Conservation (phyloP, 106 monocot genomes). For the Dendrobium officinale region DNA sequence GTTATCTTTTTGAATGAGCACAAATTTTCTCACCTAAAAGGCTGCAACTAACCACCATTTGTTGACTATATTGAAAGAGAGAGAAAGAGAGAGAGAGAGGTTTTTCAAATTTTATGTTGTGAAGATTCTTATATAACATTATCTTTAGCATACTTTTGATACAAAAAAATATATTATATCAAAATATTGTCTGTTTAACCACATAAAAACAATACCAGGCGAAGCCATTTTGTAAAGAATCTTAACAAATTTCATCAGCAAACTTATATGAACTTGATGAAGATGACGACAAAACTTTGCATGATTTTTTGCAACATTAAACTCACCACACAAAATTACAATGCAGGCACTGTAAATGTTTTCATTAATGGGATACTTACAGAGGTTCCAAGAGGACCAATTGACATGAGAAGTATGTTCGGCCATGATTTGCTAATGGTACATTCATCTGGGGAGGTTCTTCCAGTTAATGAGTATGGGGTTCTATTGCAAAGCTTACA, state of each 20-base stretch:
- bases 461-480: conserved; percentile 71
- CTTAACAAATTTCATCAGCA: background rate
- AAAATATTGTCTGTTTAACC: too few relatives aligned
- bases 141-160: too few relatives aligned
- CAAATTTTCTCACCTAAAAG: too few relatives aligned
- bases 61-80: too few relatives aligned
- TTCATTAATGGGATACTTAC: conserved; percentile 78
- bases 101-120: too few relatives aligned
- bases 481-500: conserved; percentile 64
- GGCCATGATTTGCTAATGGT: conserved; percentile 68
- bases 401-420: conserved; percentile 64
- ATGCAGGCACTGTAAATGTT: conserved; percentile 61
- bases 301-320: background rate
- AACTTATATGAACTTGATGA: background rate
- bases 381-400: conserved; percentile 74
- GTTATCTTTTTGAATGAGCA: too few relatives aligned
- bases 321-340: background rate
- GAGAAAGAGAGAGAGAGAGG: too few relatives aligned
- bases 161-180: too few relatives aligned
- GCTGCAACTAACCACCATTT: too few relatives aligned
- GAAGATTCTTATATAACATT: too few relatives aligned
- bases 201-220: too few relatives aligned
- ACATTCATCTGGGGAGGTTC: conserved; percentile 69
- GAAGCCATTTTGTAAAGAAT: too few relatives aligned
- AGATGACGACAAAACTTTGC: background rate